Conservation (phyloP, 768 basidiomycete genomes). For the Udeniomyces megalosporus region DNA sequence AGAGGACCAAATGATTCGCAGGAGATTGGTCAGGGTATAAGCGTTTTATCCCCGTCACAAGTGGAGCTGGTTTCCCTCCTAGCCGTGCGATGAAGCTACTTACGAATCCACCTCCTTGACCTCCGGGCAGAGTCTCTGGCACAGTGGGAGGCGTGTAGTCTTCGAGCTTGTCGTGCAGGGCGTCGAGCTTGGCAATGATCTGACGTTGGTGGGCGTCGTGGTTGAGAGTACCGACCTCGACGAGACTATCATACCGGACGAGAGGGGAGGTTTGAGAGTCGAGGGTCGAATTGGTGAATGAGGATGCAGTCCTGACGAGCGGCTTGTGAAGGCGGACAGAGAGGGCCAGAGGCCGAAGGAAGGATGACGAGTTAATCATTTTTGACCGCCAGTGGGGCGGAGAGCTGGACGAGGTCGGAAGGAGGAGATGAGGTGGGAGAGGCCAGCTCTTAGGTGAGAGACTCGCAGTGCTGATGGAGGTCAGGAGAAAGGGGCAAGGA, state of each 20-base stretch:
- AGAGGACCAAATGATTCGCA: neutral
- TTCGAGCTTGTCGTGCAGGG: conserved; percentile 53
- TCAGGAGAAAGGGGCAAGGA: neutral
- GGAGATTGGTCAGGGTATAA: neutral
- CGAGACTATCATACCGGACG: conserved; percentile 36
- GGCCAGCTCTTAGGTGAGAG: neutral
- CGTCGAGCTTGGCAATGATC: conserved; percentile 68
- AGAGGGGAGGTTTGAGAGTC: conserved; percentile 15
- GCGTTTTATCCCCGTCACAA: conserved; percentile 40
- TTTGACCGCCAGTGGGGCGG: no score
- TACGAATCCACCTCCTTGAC: conserved; percentile 21
- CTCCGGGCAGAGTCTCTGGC: conserved; percentile 29
- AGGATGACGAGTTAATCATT: no score
- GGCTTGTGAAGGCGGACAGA: no score
- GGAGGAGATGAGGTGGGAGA: neutral
- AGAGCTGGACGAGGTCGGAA: neutral
- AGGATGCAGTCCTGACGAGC: no score
- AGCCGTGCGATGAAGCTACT: conserved; percentile 8
- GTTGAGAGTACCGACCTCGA: conserved; percentile 41
- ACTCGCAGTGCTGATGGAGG: neutral
- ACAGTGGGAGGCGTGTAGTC: conserved; percentile 55
- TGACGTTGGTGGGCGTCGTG: conserved; percentile 69
- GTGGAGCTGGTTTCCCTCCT: conserved; percentile 15
- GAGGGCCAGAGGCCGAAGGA: no score
- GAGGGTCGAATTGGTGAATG: no score